These are phyloP conservation scores for Hypholoma sublateritium DNA, from an alignment of 768 basidiomycete genomes.

Conservation along the genomic window DNA sequence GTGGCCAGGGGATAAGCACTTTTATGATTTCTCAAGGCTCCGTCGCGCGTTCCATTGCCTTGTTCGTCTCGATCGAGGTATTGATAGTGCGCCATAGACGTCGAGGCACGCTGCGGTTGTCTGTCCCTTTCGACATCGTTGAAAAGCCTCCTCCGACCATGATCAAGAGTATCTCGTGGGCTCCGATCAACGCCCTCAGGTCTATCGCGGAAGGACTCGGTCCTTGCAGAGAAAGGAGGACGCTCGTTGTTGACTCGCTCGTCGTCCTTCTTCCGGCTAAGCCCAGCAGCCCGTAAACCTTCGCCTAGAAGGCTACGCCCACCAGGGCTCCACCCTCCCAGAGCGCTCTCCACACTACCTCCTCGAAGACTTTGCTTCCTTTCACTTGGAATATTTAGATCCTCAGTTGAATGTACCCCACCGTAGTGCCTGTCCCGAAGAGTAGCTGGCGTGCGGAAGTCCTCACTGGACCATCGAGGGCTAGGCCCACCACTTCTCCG, in stretches of 20 bases:
- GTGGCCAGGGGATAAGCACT: constrained; percentile 36
- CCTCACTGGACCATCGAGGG: constrained; percentile 27
- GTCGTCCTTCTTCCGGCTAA: constrained; percentile 38
- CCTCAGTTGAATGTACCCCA: constrained; percentile 4
- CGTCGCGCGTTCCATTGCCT: constrained; percentile 14
- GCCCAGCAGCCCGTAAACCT: constrained; percentile 69
- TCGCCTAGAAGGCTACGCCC: constrained; percentile 64
- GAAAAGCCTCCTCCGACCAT: constrained; percentile 22
- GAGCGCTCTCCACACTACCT: constrained; percentile 71
- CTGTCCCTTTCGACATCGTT: constrained; percentile 18
- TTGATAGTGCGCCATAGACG: constrained; percentile 55
- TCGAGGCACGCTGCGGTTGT: constrained; percentile 41
- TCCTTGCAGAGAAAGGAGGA: constrained; percentile 8
- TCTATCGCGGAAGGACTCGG: constrained; percentile 28
- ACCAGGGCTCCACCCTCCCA: constrained; percentile 37
- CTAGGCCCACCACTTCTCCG: constrained; percentile 12
- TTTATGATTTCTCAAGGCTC: constrained; percentile 30
- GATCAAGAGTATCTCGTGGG: constrained; percentile 33
- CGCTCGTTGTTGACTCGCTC: constrained; percentile 8
- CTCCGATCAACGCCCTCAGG: constrained; percentile 29
- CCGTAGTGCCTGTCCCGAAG: constrained; percentile 20
- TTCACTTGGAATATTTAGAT: constrained; percentile 28
- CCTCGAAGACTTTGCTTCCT: constrained; percentile 56
- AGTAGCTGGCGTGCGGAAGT: constrained; percentile 21
- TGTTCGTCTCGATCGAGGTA: constrained; percentile 27